phyloP scores from a whole-genome alignment of 2,329 filamentous ascomycete species.

The Alternaria sp. region DNA sequence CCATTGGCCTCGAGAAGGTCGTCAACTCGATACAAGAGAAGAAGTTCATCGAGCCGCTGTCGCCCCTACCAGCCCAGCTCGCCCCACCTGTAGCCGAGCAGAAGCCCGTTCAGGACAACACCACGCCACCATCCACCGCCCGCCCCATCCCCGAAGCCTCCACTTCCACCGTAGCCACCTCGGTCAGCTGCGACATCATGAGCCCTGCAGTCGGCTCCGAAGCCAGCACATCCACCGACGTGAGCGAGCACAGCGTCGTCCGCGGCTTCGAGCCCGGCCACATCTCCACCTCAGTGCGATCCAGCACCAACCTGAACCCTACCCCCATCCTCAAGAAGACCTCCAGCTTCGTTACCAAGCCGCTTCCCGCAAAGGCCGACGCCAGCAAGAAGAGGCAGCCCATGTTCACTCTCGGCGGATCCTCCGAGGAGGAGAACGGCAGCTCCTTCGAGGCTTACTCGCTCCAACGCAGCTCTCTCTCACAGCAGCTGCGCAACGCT shows the following conservation, averaged over 20 bases:
- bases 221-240: constrained; percentile 69
- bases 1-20: constrained; percentile 91
- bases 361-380: constrained; percentile 44
- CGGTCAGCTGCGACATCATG: constrained; percentile 53
- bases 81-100: constrained; percentile 28
- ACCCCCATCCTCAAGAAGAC: constrained; percentile 69
- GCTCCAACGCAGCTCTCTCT: constrained; percentile 63
- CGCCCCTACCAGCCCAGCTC: constrained; percentile 57
- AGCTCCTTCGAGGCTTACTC: constrained; percentile 72
- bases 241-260: constrained; percentile 75
- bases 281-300: constrained; percentile 73
- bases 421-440: constrained; percentile 85
- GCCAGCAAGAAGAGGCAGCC: constrained; percentile 71
- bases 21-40: constrained; percentile 90
- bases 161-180: constrained; percentile 62
- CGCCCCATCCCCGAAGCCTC: constrained; percentile 67
- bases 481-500: constrained; percentile 61
- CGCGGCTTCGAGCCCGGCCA: constrained; percentile 86
- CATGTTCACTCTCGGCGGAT: constrained; percentile 79
- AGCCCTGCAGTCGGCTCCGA: constrained; percentile 62
- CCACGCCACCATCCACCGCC: constrained; percentile 52
- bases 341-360: constrained; percentile 40
- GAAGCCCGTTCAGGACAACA: constrained; percentile 31
- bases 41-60: constrained; percentile 69
- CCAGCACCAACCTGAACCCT: constrained; percentile 65